phyloP scores from a whole-genome alignment of 176 grass and related monocot genomes.

The Olyra latifolia region DNA sequence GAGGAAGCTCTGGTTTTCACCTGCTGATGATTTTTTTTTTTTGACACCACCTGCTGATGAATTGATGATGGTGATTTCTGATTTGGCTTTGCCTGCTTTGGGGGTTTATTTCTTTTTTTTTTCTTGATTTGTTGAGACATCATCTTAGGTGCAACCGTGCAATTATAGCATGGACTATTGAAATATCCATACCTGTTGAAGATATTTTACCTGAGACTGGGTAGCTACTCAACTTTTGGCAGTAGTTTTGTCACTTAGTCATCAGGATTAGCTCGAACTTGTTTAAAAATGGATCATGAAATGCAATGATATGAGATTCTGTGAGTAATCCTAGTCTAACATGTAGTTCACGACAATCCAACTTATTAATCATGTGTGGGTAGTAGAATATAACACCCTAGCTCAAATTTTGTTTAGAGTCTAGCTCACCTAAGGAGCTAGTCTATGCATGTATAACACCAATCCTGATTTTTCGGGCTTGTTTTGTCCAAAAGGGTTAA shows the following conservation, averaged over 20 bases:
- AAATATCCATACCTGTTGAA: background rate
- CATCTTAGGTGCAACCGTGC: background rate
- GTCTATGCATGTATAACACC: no score
- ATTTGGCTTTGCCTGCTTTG: background rate
- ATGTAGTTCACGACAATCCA: no score
- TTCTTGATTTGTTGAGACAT: background rate
- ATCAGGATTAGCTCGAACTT: background rate
- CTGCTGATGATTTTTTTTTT: background rate
- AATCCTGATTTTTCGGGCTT: no score
- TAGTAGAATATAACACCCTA: no score
- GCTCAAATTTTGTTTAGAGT: no score
- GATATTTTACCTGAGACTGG: background rate
- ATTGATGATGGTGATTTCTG: background rate
- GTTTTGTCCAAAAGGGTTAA: no score
- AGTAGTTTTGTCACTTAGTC: background rate
- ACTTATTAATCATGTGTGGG: no score
- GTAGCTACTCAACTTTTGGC: background rate
- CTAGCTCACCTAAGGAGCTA: no score
- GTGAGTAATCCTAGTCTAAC: no score
- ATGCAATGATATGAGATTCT: no score
- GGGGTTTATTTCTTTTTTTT: background rate
- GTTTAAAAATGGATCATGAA: no score
- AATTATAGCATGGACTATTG: background rate
- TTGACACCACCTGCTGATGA: background rate
- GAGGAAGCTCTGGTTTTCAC: background rate